Conservation (phyloP, 768 basidiomycete species). For the Boletus rufocinnamomeus region DNA sequence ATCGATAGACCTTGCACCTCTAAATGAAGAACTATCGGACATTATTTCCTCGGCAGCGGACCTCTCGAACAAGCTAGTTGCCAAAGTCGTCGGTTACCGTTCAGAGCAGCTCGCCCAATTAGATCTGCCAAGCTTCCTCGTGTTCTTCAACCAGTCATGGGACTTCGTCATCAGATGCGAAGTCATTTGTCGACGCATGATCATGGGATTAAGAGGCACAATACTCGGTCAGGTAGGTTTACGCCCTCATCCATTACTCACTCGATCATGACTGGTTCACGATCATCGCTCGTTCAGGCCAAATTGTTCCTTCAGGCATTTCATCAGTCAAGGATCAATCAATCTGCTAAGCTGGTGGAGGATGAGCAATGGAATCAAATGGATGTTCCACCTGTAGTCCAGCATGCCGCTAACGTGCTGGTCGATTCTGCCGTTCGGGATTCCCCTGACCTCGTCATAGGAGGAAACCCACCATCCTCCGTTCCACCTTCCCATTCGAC, state of each 20-base stretch:
- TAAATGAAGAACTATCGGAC: conserved; percentile 72
- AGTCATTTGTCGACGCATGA: conserved; percentile 84
- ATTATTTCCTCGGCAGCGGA: conserved; percentile 81
- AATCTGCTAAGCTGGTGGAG: conserved; percentile 88
- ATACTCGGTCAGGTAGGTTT: conserved; percentile 74
- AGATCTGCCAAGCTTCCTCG: conserved; percentile 71
- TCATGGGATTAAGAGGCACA: conserved; percentile 86
- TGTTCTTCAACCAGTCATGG: conserved; percentile 86
- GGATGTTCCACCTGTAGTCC: conserved; percentile 63
- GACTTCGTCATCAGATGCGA: conserved; percentile 88
- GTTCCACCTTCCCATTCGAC: conserved; percentile 2
- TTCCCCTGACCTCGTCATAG: conserved; percentile 64
- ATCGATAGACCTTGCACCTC: conserved; percentile 44
- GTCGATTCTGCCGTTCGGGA: conserved; percentile 83
- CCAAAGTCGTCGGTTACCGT: conserved; percentile 75
- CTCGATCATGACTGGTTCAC: background rate
- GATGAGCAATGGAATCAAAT: conserved; percentile 92
- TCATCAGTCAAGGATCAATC: conserved; percentile 77
- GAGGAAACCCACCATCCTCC: conserved; percentile 6
- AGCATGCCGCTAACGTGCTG: conserved; percentile 71
- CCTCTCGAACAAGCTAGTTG: conserved; percentile 78
- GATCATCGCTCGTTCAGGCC: conserved; percentile 48
- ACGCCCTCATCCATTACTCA: background rate
- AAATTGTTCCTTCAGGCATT: conserved; percentile 85
- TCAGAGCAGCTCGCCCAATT: conserved; percentile 79